Conservation (phyloP, 1,284 basidiomycete genomes). For the Clitocybe nebularis region DNA sequence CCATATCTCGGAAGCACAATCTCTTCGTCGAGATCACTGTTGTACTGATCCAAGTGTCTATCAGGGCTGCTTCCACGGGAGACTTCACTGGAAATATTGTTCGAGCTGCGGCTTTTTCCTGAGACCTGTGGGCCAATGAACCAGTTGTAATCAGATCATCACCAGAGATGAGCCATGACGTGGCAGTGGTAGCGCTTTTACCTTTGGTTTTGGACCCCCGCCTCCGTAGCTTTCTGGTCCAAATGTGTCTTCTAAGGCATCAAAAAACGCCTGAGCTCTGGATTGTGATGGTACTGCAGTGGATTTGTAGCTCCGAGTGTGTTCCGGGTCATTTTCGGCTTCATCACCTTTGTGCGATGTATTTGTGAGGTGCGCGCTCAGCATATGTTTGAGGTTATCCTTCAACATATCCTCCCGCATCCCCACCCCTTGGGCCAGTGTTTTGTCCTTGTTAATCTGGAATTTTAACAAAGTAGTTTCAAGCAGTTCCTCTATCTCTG, state of each 20-base stretch:
- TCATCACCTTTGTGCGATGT: background rate
- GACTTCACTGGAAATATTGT: no score
- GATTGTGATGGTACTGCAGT: constrained; percentile 2
- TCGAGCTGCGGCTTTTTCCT: no score
- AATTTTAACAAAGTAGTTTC: background rate
- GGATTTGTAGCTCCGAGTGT: no score
- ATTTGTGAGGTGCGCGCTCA: background rate
- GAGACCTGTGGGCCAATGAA: no score
- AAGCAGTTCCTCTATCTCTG: constrained; percentile 5
- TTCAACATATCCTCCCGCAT: background rate
- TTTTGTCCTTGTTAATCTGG: no score
- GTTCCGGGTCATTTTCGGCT: background rate
- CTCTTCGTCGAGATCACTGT: no score
- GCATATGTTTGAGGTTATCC: constrained; percentile 9
- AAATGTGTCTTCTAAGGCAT: constrained; percentile 5
- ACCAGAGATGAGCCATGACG: no score
- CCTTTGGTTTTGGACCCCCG: constrained; percentile 8
- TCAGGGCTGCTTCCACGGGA: no score
- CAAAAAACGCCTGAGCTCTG: constrained; percentile 1
- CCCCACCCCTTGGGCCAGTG: background rate
- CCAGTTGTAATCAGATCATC: no score
- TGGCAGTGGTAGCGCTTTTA: no score
- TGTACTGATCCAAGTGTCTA: no score
- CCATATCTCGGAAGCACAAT: no score
- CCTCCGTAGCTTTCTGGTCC: constrained; percentile 1